Evolutionary conservation across 1,284 basidiomycete species (phyloP), one percentile per base, ranked within the genome.

Genomic region (Wolfiporia cocos): DNA sequence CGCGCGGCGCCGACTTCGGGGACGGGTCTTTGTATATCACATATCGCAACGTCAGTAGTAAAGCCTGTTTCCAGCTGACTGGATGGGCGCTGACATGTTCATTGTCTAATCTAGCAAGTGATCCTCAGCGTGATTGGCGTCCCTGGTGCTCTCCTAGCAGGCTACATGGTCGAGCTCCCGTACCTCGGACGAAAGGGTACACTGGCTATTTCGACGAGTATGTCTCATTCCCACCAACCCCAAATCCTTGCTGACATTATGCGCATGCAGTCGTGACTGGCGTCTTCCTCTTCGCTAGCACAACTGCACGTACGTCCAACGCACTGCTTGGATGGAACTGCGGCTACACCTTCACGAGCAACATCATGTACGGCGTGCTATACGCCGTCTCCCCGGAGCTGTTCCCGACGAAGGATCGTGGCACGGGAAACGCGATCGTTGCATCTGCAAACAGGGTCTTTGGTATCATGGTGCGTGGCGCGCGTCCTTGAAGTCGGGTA

Each of bases 301-400:
- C 85, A 26, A 83, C 80, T 4, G 72, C 82, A 20, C 68, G 74
- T 39, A 77, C 71, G 40, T 80, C 79, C 1, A 67, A 74, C 47
- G 71, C 76, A 22, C 68, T 86, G 26, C 66, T 87, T 18, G 83
- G 80, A 22, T 85, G 80, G 81, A 86, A 86, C 55, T 86, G 81
- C 51, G 82, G 75, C 17, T 82, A 80, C 51, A 71, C 66, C 17
- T 77, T 82, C 54, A 71, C 64, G 49, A 75, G 71, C 51, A 82
- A 81, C 53, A 73, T 81, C 45, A 86, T 86, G 82, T 86, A 85
- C 51, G 82, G 80, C 10, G 77, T 86, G 3, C 59, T 86, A 10
- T 87, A 85, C 48, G 80, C 78, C 17, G 60, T 79, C 36, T 73
- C 76, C 12, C 74, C 79, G 4, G 83, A 87, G 57, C 68, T 85